Evolutionary conservation across 139 green algal genomes (phyloP).

Genomic region (Tetradesmus obliquus): DNA sequence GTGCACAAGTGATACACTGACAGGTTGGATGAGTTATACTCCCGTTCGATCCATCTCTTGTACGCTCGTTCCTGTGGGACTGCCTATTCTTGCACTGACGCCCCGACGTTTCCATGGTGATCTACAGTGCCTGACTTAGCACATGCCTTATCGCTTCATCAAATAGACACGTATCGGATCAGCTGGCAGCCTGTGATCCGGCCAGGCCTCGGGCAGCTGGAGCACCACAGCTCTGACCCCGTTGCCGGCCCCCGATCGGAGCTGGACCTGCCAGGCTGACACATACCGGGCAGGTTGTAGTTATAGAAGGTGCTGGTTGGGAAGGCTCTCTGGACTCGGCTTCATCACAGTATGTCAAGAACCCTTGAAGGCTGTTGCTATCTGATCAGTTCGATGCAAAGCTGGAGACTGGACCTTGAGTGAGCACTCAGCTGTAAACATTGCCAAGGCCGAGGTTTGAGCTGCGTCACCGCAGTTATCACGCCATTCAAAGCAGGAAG

Average conservation of each 20-base stretch:
- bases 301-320: background rate
- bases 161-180: background rate
- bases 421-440: background rate
- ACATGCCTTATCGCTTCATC: no score
- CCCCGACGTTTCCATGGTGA: background rate
- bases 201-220: background rate
- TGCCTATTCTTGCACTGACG: background rate
- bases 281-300: background rate
- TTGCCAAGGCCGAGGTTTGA: background rate
- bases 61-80: background rate
- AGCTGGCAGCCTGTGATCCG: background rate
- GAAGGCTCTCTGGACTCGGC: background rate
- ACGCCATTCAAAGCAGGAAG: background rate
- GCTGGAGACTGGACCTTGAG: background rate
- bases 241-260: background rate
- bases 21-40: no score
- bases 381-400: background rate
- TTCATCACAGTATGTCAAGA: background rate
- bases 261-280: background rate
- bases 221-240: background rate
- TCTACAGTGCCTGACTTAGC: background rate
- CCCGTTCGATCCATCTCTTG: no score
- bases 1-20: no score
- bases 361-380: background rate
- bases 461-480: background rate